Conservation (phyloP, 169 alveolate species). For the Perkinsus marinus region DNA sequence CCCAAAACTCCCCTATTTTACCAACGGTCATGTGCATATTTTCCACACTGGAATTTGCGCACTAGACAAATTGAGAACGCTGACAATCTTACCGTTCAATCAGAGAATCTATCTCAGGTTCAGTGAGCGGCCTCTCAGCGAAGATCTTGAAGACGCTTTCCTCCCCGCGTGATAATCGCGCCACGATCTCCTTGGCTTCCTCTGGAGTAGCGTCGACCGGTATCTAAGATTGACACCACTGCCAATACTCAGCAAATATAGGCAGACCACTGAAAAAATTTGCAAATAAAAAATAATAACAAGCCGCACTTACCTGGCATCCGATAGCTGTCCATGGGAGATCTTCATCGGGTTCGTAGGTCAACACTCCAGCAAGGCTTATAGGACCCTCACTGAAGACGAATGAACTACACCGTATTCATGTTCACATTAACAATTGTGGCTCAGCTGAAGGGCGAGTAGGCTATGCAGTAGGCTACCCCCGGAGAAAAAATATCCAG, state of each 20-base stretch:
- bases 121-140: not conserved
- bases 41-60: too few relatives aligned
- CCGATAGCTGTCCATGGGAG: not conserved
- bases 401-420: too few relatives aligned
- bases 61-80: not conserved
- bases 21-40: too few relatives aligned
- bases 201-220: not conserved
- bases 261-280: too few relatives aligned
- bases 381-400: too few relatives aligned
- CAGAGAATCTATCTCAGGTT: not conserved
- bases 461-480: too few relatives aligned
- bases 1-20: too few relatives aligned
- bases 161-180: not conserved
- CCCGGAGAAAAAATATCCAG: too few relatives aligned
- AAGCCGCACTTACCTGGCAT: not conserved
- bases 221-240: not conserved
- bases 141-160: not conserved
- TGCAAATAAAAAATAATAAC: not conserved
- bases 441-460: too few relatives aligned
- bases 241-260: too few relatives aligned
- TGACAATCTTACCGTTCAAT: not conserved
- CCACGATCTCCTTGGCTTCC: not conserved
- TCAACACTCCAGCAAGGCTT: not conserved
- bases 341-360: not conserved
- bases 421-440: too few relatives aligned